Evolutionary conservation across 2,329 filamentous ascomycete species (phyloP), one percentile per base, ranked within the genome.

Genomic region (Phoma sp.): DNA sequence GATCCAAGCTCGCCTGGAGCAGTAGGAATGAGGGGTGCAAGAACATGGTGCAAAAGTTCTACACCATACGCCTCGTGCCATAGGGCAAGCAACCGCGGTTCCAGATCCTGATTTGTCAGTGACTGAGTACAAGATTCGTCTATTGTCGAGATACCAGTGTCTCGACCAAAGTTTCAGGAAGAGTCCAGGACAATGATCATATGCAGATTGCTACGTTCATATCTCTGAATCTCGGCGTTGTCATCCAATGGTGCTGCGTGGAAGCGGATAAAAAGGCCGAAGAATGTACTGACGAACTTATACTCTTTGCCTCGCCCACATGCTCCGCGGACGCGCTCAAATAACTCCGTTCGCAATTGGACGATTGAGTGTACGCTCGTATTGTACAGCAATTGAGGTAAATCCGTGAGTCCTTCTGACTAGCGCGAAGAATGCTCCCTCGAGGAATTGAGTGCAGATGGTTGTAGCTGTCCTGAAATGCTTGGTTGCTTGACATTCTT

Each of bases 271-370:
- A 29, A 42, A 47, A 10, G 4, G 22, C 50, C 50, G 50, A 52
- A 44, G 50, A 53, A 53, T 53, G 50, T 22, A 32, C 4, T 38
- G n/a, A 38, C 32, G n/a, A 42, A 33, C 25, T 38, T 7, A 25
- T 18, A 38, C 33, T 10, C 3, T 10, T 11, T 33, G 13, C 36
- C 43, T 47, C 22, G 38, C 38, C 44, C 18, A 27, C 2, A 7
- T 24, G 22, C 38, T 7, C 22, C 22, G 18, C 33, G 33, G 39
- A 39, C 43, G 22, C 13, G 1, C 22, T 13, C 3, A 22, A 18
- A 18, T 30, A 11, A 1, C 4, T n/a, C 4, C 27, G 27, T 18
- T 39, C 13, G 22, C 9, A 5, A 30, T 49, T 54, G 35, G 40
- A 23, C 14, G 14, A 38, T 10, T 5, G 7, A 4, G 4, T n/a